A percentile compares a stretch with the other conserved stretches of the same genome.
Conservation (phyloP, 768 basidiomycete species). For the Austroboletus eburneus region DNA sequence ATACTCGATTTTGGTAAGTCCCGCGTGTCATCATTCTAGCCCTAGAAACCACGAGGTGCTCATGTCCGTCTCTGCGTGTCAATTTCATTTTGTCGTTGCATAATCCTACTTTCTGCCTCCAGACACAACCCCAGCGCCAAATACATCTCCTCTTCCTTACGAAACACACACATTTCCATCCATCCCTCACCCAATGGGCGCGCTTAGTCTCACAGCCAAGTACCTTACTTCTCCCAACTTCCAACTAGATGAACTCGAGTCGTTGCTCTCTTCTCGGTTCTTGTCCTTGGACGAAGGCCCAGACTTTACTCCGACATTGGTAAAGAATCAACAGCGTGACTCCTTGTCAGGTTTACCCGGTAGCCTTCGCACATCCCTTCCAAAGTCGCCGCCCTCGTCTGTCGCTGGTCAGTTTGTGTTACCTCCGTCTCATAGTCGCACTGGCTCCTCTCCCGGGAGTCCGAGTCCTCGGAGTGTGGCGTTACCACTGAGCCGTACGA, state of each 20-base stretch:
- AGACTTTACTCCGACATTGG: conserved; percentile 69
- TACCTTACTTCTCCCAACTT: conserved; percentile 69
- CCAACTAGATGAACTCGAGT: conserved; percentile 73
- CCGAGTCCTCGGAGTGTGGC: conserved; percentile 34
- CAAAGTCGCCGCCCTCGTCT: conserved; percentile 43
- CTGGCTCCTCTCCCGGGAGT: conserved; percentile 35
- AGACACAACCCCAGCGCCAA: conserved; percentile 40
- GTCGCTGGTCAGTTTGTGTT: conserved; percentile 45
- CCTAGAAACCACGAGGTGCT: conserved; percentile 29
- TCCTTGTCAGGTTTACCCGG: conserved; percentile 43
- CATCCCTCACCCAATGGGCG: conserved; percentile 65
- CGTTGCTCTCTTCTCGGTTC: conserved; percentile 68
- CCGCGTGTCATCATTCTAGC: conserved; percentile 20
- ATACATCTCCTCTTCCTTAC: conserved; percentile 41
- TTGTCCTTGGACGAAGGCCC: conserved; percentile 62
- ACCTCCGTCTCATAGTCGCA: conserved; percentile 33
- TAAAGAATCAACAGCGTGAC: conserved; percentile 59
- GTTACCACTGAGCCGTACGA: conserved; percentile 33
- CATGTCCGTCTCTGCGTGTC: conserved; percentile 25
- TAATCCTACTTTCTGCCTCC: conserved; percentile 7
- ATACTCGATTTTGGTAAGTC: conserved; percentile 38
- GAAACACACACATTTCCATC: conserved; percentile 58
- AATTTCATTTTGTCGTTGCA: conserved; percentile 4
- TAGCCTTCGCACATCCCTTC: conserved; percentile 42
- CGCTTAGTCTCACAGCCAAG: conserved; percentile 54